Conservation (phyloP, 345 rosid genomes). For the Populus davidiana region DNA sequence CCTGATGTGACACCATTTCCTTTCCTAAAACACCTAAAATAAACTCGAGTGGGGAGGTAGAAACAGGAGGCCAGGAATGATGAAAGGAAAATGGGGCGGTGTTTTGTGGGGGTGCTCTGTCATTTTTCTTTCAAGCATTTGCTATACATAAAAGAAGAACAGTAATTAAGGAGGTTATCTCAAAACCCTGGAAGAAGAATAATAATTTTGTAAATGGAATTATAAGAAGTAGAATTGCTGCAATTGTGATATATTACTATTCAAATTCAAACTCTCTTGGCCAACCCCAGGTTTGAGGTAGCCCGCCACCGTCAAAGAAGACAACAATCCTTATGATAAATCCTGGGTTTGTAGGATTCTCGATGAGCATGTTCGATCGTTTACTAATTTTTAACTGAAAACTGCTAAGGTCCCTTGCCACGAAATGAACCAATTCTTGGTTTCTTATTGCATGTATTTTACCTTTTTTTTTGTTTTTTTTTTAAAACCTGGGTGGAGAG, state of each 20-base stretch:
- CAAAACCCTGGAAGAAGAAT: too few relatives aligned
- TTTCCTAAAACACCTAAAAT: too few relatives aligned
- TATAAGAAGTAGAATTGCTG: too few relatives aligned
- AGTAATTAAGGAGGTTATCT: too few relatives aligned
- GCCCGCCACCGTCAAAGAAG: neutral
- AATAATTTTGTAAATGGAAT: too few relatives aligned
- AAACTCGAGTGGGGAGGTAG: neutral
- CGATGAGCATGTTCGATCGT: neutral
- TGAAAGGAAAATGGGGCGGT: neutral
- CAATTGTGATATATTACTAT: too few relatives aligned
- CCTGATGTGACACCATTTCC: slow-evolving; percentile 2
- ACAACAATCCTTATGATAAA: neutral
- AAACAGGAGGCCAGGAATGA: too few relatives aligned
- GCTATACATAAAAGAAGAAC: too few relatives aligned
- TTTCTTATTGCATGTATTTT: neutral
- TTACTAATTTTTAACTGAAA: neutral
- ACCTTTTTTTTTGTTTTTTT: neutral
- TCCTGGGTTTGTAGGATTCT: neutral
- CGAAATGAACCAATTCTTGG: neutral
- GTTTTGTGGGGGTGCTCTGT: neutral
- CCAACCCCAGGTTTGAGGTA: neutral
- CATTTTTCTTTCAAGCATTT: neutral
- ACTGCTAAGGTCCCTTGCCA: neutral
- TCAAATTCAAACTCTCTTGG: too few relatives aligned
- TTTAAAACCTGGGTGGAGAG: too few relatives aligned